Evolutionary conservation across 1,284 basidiomycete species (phyloP), one percentile per base, ranked within the genome.

Genomic region (Sanghuangporus weigelae): DNA sequence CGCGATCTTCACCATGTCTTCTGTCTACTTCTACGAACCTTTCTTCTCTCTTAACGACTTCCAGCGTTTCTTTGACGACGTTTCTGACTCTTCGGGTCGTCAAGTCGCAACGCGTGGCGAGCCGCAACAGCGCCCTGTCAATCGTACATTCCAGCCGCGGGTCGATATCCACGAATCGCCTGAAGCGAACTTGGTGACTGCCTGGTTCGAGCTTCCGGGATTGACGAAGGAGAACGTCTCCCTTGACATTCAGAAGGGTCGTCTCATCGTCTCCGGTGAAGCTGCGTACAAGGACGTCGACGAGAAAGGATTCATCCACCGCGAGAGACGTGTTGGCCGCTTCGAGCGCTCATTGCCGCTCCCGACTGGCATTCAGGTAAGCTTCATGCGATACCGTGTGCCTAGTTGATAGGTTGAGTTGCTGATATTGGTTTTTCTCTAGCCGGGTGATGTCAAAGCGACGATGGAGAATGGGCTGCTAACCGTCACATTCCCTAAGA

Each of bases 61-160:
- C 54, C 80, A 81, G 42, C 78, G 78, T 65, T 72, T 83, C 69
- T 75, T 84, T 57, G 80, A 83, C 67, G 77, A 83, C 38, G 75
- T 77, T 1, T 73, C 81, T 57, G 69, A 66, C 64, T 69, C 65
- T 64, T 68, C 61, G 42, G 39, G 46, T 23, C 49, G 60, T 53
- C 49, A 39, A 40, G 48, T 60, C 54, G 19, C 57, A 67, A 40
- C 40, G 39, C 56, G 63, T 38, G 26, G 62, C 57, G 51, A 23
- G 14, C 46, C 50, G 21, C 31, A 50, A 38, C 44, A 48, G 36
- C 26, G 65, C 23, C 42, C 14, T 51, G 12, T 6, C 11, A 5
- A 39, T 10, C 53, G 60, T 12, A 5, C 19, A 26, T 16, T 44
- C 19, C 44, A 26, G 2, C 23, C 3, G 62, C 81, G 81, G 58